Evolutionary conservation across 2,329 filamentous ascomycete genomes (phyloP), one percentile per base, ranked within the genome.

Genomic region (Leptographium lundbergii): DNA sequence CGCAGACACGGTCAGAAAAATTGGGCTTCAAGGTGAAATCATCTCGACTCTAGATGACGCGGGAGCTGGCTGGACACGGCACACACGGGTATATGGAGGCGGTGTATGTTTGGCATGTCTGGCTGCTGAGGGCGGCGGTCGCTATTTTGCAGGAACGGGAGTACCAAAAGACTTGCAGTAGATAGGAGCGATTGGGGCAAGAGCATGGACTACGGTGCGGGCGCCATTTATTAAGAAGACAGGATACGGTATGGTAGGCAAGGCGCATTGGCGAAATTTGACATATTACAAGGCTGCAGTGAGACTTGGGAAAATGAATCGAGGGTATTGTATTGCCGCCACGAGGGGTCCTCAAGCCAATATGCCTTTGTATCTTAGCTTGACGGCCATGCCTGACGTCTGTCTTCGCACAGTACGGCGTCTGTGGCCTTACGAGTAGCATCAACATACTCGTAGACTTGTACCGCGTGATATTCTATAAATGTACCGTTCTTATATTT

Each of bases 1-100:
- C 11, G 13, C 5, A 27, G 52, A 50, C 14, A 25, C 54, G 19
- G 13, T 34, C 48, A 9, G 36, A 17, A 72, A 74, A 59, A 71
- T 77, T 42, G 71, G 74, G 56, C 70, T 79, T 5, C 72, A 77
- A 54, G 79, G 77, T 32, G 77, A 81, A 65, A 76, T 79, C 59
- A 72, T 81, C 48, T 77, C 75, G 10, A 71, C 75, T 14, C 68
- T 76, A 59, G 75, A 81, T 65, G 71, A 72, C 59, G 70, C 73
- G 14, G 78, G 77, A 5, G 72, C 74, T 22, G 58, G 74, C 50
- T 84, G 80, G 81, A 78, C 74, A 64, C 75, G 79, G 45, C 81
- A 84, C 66, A 84, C 80, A 19, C 75, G 79, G 29, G 80, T 83
- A 29, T 83, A 82, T 62, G 80, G 80, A 32, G 80, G 80, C 60